A percentile compares a stretch with the other conserved stretches of the same genome.
phyloP scores from a whole-genome alignment of 306 rosid species.

The Arachis hypogaea region DNA sequence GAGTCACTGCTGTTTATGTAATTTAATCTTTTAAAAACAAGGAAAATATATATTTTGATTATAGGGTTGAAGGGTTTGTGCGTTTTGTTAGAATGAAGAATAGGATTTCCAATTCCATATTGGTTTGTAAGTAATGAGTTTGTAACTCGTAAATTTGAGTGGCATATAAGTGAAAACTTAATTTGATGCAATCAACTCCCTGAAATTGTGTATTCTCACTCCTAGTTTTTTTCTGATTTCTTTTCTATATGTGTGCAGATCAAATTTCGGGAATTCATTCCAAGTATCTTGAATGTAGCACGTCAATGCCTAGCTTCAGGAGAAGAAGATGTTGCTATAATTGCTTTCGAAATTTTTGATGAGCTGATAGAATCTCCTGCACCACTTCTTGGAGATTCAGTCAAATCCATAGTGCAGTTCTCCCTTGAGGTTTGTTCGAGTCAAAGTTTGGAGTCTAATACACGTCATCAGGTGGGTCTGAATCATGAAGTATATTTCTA shows the following conservation, averaged over 20 bases:
- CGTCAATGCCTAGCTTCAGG: conserved; percentile 97
- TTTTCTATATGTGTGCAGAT: conserved; percentile 52
- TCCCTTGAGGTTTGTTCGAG: conserved; percentile 98
- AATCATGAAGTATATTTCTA: conserved; percentile 27
- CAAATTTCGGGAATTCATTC: conserved; percentile 94
- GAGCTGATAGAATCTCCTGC: conserved; percentile 99
- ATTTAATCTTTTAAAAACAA: not conserved
- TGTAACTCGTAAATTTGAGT: no score
- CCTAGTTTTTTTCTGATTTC: conserved; percentile 9
- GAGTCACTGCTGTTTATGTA: conserved; percentile 42
- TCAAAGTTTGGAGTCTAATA: conserved; percentile 87
- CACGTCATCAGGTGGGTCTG: conserved; percentile 92
- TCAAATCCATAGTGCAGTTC: conserved; percentile 93
- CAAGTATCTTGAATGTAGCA: conserved; percentile 92
- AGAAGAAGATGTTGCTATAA: conserved; percentile 92
- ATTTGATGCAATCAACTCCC: not conserved
- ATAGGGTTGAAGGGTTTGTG: not conserved
- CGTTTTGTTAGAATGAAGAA: conserved; percentile 7
- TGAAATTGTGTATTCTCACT: conserved; percentile 15
- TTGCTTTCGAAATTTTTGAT: conserved; percentile 97
- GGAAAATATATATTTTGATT: not conserved
- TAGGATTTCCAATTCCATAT: conserved; percentile 6
- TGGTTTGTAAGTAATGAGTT: not conserved
- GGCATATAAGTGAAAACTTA: no score
- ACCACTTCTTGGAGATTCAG: conserved; percentile 98